These are phyloP conservation scores for Gossypium trilobum DNA, from an alignment of 441 rosid species.

Conservation along the genomic window DNA sequence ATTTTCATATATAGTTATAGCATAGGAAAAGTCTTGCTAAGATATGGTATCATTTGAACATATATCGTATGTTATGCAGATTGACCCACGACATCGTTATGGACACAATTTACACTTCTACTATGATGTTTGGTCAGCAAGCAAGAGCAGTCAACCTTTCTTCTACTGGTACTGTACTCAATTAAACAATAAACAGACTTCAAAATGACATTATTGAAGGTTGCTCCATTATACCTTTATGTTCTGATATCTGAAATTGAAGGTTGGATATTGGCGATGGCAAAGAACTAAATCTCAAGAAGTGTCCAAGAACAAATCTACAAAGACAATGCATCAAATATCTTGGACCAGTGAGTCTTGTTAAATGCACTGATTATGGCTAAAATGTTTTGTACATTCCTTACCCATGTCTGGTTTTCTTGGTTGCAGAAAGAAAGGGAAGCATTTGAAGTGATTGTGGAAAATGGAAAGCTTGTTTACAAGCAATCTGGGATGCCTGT, in stretches of 20 bases:
- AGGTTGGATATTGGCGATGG: constrained; percentile 91
- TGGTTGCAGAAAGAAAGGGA: constrained; percentile 62
- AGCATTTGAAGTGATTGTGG: constrained; percentile 54
- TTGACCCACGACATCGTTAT: constrained; percentile 61
- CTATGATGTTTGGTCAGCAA: constrained; percentile 46
- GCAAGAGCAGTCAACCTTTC: constrained; percentile 51
- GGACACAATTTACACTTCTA: constrained; percentile 59
- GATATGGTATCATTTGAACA: not conserved
- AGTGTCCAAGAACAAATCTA: constrained; percentile 43
- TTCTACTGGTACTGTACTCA: constrained; percentile 45
- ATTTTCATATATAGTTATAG: not conserved
- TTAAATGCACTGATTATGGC: not conserved
- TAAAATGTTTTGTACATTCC: not conserved
- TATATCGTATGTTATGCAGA: constrained; percentile 23
- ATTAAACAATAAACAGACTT: not conserved
- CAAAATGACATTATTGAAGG: not conserved
- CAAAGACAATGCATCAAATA: constrained; percentile 59
- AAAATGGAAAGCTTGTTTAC: constrained; percentile 48
- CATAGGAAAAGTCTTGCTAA: not conserved
- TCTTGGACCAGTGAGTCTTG: constrained; percentile 63
- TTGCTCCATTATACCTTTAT: not conserved
- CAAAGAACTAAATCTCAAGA: constrained; percentile 48
- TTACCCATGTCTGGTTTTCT: not conserved
- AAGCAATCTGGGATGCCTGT: constrained; percentile 32
- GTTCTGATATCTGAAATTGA: constrained; percentile 13